phyloP scores from a whole-genome alignment of 2,329 filamentous ascomycete species.

The Thermoascus crustaceus region DNA sequence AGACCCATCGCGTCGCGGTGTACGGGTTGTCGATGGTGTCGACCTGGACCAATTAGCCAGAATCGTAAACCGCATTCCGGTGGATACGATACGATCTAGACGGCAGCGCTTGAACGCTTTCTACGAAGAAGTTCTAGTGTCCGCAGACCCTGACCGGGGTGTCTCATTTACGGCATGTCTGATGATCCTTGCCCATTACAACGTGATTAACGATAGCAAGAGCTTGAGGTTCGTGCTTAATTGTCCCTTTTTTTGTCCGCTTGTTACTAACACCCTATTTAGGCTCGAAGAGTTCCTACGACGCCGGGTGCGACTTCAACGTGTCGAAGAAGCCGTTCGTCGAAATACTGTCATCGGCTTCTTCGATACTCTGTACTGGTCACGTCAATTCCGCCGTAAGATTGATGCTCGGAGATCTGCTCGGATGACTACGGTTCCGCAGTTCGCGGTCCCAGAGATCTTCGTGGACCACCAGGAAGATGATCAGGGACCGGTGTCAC shows the following conservation, averaged over 20 bases:
- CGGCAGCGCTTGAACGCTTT: constrained; percentile 84
- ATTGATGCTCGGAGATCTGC: constrained; percentile 64
- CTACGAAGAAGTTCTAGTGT: constrained; percentile 92
- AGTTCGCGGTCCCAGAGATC: constrained; percentile 81
- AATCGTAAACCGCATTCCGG: constrained; percentile 64
- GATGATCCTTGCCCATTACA: constrained; percentile 96
- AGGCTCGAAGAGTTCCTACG: constrained; percentile 91
- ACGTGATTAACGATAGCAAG: constrained; percentile 96
- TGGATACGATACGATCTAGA: constrained; percentile 63
- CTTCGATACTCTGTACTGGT: constrained; percentile 88
- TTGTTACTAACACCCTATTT: constrained; percentile 19
- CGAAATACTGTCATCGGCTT: constrained; percentile 87
- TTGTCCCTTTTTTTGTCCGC: not conserved
- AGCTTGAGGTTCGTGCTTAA: constrained; percentile 61
- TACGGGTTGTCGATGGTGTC: constrained; percentile 46
- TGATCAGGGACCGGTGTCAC: constrained; percentile 11
- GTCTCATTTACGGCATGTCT: constrained; percentile 87
- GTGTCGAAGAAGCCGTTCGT: constrained; percentile 89
- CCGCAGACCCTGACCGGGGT: constrained; percentile 78
- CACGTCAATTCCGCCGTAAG: constrained; percentile 68
- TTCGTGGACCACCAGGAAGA: constrained; percentile 71
- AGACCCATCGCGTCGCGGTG: constrained; percentile 30
- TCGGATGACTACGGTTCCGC: constrained; percentile 69
- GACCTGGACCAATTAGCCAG: constrained; percentile 69
- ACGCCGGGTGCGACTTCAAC: constrained; percentile 78